phyloP scores from a whole-genome alignment of 2,329 filamentous ascomycete species.

The Malbranchea zuffiana region DNA sequence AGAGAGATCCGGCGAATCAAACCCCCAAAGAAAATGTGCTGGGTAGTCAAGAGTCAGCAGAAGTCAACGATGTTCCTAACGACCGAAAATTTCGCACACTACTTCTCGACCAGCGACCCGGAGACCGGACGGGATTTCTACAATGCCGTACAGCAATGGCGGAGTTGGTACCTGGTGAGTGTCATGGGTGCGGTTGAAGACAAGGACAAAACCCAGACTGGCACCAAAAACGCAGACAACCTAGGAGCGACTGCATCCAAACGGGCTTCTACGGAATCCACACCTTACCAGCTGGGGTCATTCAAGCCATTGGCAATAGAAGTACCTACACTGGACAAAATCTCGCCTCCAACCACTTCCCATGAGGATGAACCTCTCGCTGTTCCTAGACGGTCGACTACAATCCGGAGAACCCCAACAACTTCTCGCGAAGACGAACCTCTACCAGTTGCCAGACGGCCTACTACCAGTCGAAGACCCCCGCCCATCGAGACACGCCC shows the following conservation, averaged over 20 bases:
- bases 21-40: slow-evolving; percentile 75
- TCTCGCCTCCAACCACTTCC: no score
- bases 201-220: slow-evolving; percentile 18
- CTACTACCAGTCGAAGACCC: neutral
- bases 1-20: slow-evolving; percentile 61
- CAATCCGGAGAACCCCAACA: slow-evolving; percentile 2
- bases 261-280: slow-evolving; percentile 14
- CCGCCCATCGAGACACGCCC: slow-evolving; percentile 2
- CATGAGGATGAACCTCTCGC: no score
- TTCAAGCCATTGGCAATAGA: slow-evolving; percentile 48
- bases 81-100: slow-evolving; percentile 80
- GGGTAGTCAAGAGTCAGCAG: slow-evolving; percentile 84
- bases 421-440: slow-evolving; percentile 1
- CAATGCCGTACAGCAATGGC: slow-evolving; percentile 63
- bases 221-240: slow-evolving; percentile 15
- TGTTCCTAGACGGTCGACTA: no score
- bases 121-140: slow-evolving; percentile 58
- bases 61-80: slow-evolving; percentile 74
- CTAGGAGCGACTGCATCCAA: slow-evolving; percentile 18
- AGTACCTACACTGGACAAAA: no score
- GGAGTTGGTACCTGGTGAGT: slow-evolving; percentile 82
- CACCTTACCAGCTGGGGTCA: slow-evolving; percentile 51
- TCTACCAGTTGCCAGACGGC: neutral
- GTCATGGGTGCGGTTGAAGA: slow-evolving; percentile 50
- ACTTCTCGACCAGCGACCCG: slow-evolving; percentile 71